Conservation (phyloP, 176 grass and related monocot genomes). For the Aegilops umbellulata region DNA sequence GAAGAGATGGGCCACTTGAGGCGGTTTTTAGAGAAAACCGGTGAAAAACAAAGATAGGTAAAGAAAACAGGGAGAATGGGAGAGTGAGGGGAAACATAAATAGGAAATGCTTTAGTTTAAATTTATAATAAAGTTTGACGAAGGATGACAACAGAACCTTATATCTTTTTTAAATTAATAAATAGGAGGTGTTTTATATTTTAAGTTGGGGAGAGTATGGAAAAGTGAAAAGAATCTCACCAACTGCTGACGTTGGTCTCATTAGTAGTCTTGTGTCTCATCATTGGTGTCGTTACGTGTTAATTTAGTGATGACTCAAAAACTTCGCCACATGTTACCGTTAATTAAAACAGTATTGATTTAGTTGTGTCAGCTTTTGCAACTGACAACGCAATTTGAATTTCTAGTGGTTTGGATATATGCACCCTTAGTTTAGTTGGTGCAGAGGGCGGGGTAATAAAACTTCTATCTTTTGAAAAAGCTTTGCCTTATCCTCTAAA, state of each 20-base stretch:
- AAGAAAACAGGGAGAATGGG: no score
- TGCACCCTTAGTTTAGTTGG: background rate
- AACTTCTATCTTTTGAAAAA: background rate
- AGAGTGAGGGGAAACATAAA: no score
- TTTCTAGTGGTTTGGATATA: background rate
- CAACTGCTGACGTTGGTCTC: background rate
- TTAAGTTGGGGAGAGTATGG: background rate
- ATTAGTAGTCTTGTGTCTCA: background rate
- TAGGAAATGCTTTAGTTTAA: no score
- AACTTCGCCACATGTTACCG: background rate
- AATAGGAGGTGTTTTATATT: no score
- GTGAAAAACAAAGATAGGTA: no score
- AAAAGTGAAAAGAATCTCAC: slow-evolving; percentile 31
- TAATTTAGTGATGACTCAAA: background rate
- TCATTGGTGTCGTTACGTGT: background rate
- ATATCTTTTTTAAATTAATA: no score
- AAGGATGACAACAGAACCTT: no score
- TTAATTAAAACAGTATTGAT: background rate
- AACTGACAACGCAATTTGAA: background rate
- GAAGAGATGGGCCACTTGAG: background rate
- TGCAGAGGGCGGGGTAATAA: background rate
- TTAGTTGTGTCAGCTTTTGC: background rate
- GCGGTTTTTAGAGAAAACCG: no score
- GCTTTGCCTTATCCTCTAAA: background rate
- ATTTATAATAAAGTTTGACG: no score